phyloP scores from a whole-genome alignment of 176 grass and related monocot species.

The Lolium perenne region DNA sequence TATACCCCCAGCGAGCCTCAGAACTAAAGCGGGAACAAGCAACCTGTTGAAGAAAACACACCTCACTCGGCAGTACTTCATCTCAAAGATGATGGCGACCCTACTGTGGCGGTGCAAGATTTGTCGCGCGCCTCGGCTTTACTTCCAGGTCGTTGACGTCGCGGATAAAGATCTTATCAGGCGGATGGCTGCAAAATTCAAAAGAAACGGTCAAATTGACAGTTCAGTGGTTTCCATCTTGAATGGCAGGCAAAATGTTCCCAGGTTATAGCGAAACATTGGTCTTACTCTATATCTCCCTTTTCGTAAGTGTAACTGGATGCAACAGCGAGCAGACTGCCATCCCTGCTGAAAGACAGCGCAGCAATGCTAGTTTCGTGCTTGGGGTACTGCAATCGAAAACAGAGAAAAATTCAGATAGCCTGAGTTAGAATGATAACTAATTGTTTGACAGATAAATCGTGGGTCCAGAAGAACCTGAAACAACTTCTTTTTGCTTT shows the following conservation, averaged over 20 bases:
- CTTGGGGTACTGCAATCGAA: constrained; percentile 53
- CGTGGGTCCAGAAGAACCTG: constrained; percentile 37
- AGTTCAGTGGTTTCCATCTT: not conserved
- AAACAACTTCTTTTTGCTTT: constrained; percentile 61
- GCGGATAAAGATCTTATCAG: constrained; percentile 59
- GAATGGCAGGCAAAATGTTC: not conserved
- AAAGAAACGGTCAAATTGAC: not conserved
- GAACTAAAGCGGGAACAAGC: constrained; percentile 15
- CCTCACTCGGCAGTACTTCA: not conserved
- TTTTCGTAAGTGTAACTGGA: constrained; percentile 72
- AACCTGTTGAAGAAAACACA: constrained; percentile 15
- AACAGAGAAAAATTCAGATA: constrained; percentile 1
- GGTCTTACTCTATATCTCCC: constrained; percentile 59
- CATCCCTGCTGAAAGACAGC: constrained; percentile 68
- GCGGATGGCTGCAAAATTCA: constrained; percentile 53
- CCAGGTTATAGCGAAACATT: not conserved
- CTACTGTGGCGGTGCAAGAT: constrained; percentile 29
- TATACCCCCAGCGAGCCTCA: not conserved
- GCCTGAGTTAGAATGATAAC: not conserved
- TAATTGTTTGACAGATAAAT: not conserved
- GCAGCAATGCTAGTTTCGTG: constrained; percentile 68
- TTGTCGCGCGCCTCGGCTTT: constrained; percentile 60
- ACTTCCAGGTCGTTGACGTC: constrained; percentile 65
- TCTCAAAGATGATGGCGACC: not conserved
- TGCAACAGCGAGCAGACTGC: constrained; percentile 65